These are phyloP conservation scores for Candida suzukii DNA, from an alignment of 805 yeast species.

Conservation along the genomic window DNA sequence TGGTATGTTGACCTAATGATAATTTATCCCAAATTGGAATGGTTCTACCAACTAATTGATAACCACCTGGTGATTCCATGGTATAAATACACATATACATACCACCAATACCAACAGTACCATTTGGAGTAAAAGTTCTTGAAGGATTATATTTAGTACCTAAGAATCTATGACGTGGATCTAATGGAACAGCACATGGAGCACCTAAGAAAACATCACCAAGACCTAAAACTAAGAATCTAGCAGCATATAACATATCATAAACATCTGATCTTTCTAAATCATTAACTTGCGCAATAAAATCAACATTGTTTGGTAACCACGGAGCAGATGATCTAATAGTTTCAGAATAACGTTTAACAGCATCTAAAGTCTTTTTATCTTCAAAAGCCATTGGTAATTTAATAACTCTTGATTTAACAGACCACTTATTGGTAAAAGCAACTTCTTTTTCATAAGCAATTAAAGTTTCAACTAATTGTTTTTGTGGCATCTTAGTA, in stretches of 20 bases:
- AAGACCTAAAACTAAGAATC: constrained; percentile 86
- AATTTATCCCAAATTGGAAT: constrained; percentile 97
- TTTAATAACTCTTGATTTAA: constrained; percentile 73
- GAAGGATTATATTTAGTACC: constrained; percentile 97
- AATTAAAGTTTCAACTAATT: constrained; percentile 54
- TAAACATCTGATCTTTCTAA: constrained; percentile 68
- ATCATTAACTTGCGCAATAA: constrained; percentile 83
- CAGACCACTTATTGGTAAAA: constrained; percentile 75
- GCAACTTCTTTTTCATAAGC: constrained; percentile 73
- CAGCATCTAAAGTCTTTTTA: constrained; percentile 80
- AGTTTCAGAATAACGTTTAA: constrained; percentile 85
- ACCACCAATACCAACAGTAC: constrained; percentile 97
- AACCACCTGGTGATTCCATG: constrained; percentile 98
- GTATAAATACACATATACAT: constrained; percentile 98
- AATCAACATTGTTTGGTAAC: constrained; percentile 97
- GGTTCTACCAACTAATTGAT: constrained; percentile 93
- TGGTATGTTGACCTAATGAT: constrained; percentile 59
- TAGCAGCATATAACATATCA: constrained; percentile 81
- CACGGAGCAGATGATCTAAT: constrained; percentile 92
- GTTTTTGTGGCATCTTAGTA: constrained; percentile 48
- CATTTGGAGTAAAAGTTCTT: constrained; percentile 92
- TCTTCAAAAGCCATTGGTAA: constrained; percentile 98
- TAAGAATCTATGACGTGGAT: constrained; percentile 87
- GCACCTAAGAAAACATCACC: constrained; percentile 98
- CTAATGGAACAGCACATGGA: constrained; percentile 97